A percentile compares a stretch with the other conserved stretches of the same genome.
phyloP scores from a whole-genome alignment of 495 filamentous ascomycete genomes.

The Apiosordaria backusii region DNA sequence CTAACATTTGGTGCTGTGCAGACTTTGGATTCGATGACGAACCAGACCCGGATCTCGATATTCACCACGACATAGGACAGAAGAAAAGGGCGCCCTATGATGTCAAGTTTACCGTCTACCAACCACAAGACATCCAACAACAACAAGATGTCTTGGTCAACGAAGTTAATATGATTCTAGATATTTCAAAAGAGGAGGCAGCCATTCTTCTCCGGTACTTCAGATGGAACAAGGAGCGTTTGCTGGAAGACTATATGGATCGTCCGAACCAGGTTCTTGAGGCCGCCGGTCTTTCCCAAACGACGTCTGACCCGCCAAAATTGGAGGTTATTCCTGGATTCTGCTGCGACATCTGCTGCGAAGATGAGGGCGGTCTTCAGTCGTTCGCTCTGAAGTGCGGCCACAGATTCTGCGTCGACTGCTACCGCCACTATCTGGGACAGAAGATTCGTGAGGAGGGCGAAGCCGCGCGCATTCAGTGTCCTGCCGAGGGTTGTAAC shows the following conservation, averaged over 20 bases:
- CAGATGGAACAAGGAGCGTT: conserved; percentile 90
- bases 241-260: conserved; percentile 96
- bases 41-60: conserved; percentile 68
- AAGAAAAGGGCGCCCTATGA: conserved; percentile 74
- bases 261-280: conserved; percentile 71
- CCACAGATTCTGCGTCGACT: conserved; percentile 92
- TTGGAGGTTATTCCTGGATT: conserved; percentile 72
- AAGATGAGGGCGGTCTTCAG: conserved; percentile 73
- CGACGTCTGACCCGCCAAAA: conserved; percentile 57
- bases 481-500: conserved; percentile 81
- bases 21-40: conserved; percentile 70
- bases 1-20: conserved; percentile 28
- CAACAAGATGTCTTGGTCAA: conserved; percentile 81
- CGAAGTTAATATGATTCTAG: conserved; percentile 84
- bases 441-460: conserved; percentile 95
- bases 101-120: conserved; percentile 75
- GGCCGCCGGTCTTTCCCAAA: conserved; percentile 73
- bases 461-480: conserved; percentile 91
- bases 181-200: conserved; percentile 77
- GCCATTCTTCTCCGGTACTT: conserved; percentile 86
- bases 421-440: conserved; percentile 83
- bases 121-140: conserved; percentile 71
- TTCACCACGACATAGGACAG: conserved; percentile 70
- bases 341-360: conserved; percentile 92
- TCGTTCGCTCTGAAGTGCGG: conserved; percentile 95